Base-by-base conservation (phyloP, 768 basidiomycete species). In the Peribolospora baueri region DNA sequence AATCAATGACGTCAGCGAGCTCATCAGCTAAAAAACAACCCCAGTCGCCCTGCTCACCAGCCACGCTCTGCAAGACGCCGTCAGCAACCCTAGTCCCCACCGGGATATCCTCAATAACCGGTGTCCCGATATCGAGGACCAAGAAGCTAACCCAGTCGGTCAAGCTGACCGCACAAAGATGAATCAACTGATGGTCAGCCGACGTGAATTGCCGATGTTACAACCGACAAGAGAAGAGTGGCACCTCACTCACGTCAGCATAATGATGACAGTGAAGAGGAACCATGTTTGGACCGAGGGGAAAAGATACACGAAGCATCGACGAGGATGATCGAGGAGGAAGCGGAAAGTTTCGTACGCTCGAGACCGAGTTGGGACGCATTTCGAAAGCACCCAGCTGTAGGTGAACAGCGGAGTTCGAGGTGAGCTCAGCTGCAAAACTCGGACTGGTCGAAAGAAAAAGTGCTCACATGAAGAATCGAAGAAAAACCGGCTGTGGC, bases 101-200 rank as follows among this genome's bases (percentile, higher is more conserved):
- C 0, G 88, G 81, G 45, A 97, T 77, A 0, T 69, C 67, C 14
- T 75, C 73, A 47, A 90, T 77, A 3, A 69, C 73, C 3, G 77
- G 69, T 55, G 79, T 87, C 4, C 84, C 81, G 46, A 95, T 79
- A 63, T 95, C 87, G 42, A 93, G 71, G 3, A 93, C 74, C 62
- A 91, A 68, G 70, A 95, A 91, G 67, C 75, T 82, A 58, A 88
- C 74, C 80, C 84, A 95, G 69, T 97, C 90, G 41, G 79, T 80
- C 3, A 43, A 58, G 54, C 25, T 25, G 25, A 25, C 25, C 25
- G 25, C 25, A 25, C 25, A 25, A 25, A 25, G 25, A 25, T 25
- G 25, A 25, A 25, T 25, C 25, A 25, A 25, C 25, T 25, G 25
- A 25, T 1, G 25, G 25, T 25, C 25, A 25, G 25, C 25, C 25